These are phyloP conservation scores for Spironucleus salmonicida DNA, from an alignment of 208 protist species.

Conservation along the genomic window DNA sequence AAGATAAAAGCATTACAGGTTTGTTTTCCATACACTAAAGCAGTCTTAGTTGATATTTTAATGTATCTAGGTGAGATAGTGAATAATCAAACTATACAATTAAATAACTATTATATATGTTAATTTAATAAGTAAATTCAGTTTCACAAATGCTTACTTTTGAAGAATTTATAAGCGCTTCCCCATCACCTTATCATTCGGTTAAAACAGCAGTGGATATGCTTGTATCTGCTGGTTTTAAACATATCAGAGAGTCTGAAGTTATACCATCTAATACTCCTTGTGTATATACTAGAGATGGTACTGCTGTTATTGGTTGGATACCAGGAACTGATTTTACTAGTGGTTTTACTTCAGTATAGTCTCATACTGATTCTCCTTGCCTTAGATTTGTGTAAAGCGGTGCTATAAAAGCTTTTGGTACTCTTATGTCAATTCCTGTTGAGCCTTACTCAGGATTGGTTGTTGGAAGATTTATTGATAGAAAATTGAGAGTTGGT, in stretches of 20 bases:
- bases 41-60: too few species aligned
- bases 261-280: background rate
- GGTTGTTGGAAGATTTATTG: background rate
- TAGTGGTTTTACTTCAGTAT: background rate
- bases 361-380: background rate
- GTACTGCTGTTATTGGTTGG: background rate
- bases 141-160: background rate
- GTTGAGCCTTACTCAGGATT: background rate
- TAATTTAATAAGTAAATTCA: too few species aligned
- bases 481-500: background rate
- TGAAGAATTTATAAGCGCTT: background rate
- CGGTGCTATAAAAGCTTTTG: background rate
- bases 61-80: too few species aligned
- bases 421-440: background rate
- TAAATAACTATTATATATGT: too few species aligned
- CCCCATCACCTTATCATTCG: background rate
- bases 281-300: background rate
- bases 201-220: background rate
- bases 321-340: background rate
- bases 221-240: background rate
- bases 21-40: too few species aligned
- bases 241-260: background rate
- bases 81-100: too few species aligned
- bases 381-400: background rate
- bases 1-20: too few species aligned